Evolutionary conservation across 306 rosid genomes (phyloP), one percentile per base, ranked within the genome.

Genomic region (Vigna angularis): DNA sequence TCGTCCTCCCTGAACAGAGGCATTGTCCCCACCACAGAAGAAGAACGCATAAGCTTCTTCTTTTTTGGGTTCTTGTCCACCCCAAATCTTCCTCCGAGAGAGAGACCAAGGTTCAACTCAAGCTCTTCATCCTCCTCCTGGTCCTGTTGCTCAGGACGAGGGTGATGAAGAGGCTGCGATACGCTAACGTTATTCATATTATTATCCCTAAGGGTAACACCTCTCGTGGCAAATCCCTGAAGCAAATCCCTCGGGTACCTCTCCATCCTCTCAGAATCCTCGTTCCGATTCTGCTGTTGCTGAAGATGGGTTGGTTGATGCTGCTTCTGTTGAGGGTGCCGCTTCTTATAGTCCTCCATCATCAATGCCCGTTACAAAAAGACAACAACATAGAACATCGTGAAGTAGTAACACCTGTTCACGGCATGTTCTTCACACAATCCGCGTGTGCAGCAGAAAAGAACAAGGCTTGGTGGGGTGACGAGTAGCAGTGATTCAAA

Each of bases 81-180:
- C 44, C 99, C 99, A 57, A 96, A 96, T 76, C 88, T 79, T 12
- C 99, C 99, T 6, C 99, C 99, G 22, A 96, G 75, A 1, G 99
- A 96, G 11, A 96, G 85, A 7, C 99, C 99, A 15, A 96, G 97
- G 85, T 83, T 91, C 38, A 93, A 73, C 86, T 96, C 99, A 68
- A 96, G n/a, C 70, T 80, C 98, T 44, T 85, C 94, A 7, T 77
- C 82, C 0, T 76, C 79, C 2, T 71, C 69, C 18, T 59, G 40
- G 1, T 14, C 20, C 5, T 61, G 58, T 24, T 26, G 66, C 3
- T 68, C 32, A 3, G n/a, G 57, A 6, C 11, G 38, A 5, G 32
- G 67, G 1, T 67, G 64, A 55, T 53, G 69, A 18, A 30, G 57
- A 20, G 57, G 15, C 62, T 17, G 30, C 8, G 2, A 4, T 14